phyloP scores from a whole-genome alignment of 2,329 filamentous ascomycete species.

The Fusarium nanum region DNA sequence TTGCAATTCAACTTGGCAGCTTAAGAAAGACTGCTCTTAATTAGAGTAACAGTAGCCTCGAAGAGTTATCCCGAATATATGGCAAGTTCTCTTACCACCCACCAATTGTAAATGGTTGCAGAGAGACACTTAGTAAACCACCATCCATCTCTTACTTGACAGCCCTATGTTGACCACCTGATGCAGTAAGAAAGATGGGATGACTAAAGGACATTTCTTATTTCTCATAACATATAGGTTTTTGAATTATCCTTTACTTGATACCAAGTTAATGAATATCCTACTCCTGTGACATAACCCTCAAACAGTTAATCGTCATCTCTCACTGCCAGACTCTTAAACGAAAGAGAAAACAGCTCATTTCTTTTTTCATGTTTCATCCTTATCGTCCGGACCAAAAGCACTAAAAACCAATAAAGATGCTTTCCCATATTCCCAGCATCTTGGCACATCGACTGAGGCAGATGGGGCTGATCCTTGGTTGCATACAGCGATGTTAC shows the following conservation, averaged over 20 bases:
- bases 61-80: not conserved
- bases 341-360: not conserved
- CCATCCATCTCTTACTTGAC: not conserved
- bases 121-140: not conserved
- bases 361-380: not conserved
- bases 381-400: conserved; percentile 5
- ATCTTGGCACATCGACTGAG: conserved; percentile 24
- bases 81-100: not conserved
- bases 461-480: conserved; percentile 9
- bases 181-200: not conserved
- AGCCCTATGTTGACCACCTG: not conserved
- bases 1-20: too few relatives aligned
- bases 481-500: not conserved
- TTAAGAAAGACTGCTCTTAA: too few relatives aligned
- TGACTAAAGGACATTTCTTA: not conserved
- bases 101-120: not conserved
- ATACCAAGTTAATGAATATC: not conserved
- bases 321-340: not conserved
- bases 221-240: not conserved
- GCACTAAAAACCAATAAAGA: conserved; percentile 11
- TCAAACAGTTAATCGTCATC: not conserved
- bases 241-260: not conserved
- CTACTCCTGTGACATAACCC: not conserved
- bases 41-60: too few relatives aligned
- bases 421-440: not conserved